A percentile compares a stretch with the other conserved stretches of the same genome.
These are phyloP conservation scores for Microstegium vimineum DNA, from an alignment of 176 grass and related monocot genomes.

Conservation along the genomic window DNA sequence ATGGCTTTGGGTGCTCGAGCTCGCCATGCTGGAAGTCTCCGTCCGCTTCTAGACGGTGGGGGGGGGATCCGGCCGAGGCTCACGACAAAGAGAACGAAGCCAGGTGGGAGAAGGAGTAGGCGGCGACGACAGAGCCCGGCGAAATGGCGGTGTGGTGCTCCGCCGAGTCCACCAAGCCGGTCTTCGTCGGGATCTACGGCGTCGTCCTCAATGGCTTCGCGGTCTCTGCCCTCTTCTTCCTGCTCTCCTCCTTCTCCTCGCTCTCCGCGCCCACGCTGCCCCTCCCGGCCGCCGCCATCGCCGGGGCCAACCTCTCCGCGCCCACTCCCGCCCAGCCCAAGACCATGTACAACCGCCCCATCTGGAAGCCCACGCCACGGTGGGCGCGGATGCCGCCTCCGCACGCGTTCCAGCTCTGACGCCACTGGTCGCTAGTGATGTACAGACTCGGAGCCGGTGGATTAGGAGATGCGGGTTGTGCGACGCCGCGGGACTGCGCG, in stretches of 20 bases:
- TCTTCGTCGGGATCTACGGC: constrained; percentile 67
- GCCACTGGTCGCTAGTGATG: no score
- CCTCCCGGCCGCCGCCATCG: constrained; percentile 5
- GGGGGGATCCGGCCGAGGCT: no score
- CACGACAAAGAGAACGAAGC: no score
- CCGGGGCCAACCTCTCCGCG: constrained; percentile 4
- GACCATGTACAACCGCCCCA: constrained; percentile 48
- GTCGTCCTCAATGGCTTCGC: constrained; percentile 53
- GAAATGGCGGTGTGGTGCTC: constrained; percentile 40
- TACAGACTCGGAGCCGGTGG: no score
- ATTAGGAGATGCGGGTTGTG: no score
- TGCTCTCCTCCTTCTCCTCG: constrained; percentile 55
- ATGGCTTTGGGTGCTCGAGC: no score
- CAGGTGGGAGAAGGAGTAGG: no score
- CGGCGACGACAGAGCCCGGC: no score
- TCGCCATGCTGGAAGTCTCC: no score
- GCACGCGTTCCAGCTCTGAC: constrained; percentile 59
- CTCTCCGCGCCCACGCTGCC: constrained; percentile 33
- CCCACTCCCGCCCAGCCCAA: not conserved
- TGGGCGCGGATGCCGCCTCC: constrained; percentile 47
- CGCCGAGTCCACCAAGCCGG: constrained; percentile 43
- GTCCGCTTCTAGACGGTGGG: no score
- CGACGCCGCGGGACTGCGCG: no score
- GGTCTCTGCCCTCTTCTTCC: constrained; percentile 73
- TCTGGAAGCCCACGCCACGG: constrained; percentile 57